These are phyloP conservation scores for Wickerhamiella lipophila DNA, from an alignment of 805 yeast genomes.

Conservation along the genomic window DNA sequence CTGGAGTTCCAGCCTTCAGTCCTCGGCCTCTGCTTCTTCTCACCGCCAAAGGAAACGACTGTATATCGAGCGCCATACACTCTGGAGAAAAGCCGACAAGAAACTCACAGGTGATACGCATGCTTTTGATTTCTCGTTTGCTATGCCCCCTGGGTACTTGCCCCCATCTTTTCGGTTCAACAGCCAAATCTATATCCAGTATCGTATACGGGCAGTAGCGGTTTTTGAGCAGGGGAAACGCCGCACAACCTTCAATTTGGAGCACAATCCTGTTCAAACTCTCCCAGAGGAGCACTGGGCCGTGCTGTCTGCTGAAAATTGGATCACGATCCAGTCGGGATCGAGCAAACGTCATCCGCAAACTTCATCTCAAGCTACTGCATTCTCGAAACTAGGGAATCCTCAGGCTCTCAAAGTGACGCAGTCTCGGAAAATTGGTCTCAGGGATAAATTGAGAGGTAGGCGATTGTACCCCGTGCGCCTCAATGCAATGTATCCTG, in stretches of 20 bases:
- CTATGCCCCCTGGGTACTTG: constrained; percentile 6
- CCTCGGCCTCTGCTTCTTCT: neutral
- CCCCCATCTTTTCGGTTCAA: constrained; percentile 6
- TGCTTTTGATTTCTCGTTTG: constrained; percentile 1
- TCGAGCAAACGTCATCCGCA: neutral
- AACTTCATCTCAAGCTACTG: neutral
- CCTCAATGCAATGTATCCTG: constrained; percentile 4
- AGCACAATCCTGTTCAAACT: constrained; percentile 7
- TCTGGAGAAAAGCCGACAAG: neutral
- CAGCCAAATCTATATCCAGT: constrained; percentile 1
- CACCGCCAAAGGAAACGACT: constrained; percentile 6
- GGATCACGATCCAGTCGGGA: neutral
- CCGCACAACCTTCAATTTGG: constrained; percentile 1
- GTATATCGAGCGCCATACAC: constrained; percentile 3
- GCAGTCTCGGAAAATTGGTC: neutral
- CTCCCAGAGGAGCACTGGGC: constrained; percentile 11
- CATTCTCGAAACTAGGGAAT: neutral
- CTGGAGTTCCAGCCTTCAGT: neutral
- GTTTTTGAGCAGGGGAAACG: neutral
- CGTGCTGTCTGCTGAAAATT: neutral
- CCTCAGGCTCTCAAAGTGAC: neutral
- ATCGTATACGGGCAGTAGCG: neutral
- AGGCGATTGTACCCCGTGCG: constrained; percentile 1
- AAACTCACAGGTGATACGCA: neutral
- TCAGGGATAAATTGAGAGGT: constrained; percentile 4